Conservation (phyloP, 73 alveolate genomes). For the Tetrahymena elliotti region DNA sequence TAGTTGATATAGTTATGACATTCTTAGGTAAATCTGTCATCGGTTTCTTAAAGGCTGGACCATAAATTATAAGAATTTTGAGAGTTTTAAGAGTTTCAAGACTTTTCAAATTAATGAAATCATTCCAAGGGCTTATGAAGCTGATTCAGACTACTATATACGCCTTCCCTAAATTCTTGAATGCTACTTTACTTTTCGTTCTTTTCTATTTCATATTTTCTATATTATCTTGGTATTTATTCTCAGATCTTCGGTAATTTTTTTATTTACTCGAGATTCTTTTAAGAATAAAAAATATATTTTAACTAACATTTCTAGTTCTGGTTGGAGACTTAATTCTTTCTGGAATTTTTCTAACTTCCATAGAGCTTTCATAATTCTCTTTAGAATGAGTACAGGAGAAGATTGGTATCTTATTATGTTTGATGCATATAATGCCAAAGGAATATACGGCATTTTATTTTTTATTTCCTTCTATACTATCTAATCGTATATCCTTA, state of each 20-base stretch:
- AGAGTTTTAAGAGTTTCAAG: slow-evolving; percentile 87
- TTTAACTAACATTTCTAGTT: not conserved
- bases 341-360: slow-evolving; percentile 56
- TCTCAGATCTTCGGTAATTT: slow-evolving; percentile 27
- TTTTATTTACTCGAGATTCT: not conserved
- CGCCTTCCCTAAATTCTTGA: slow-evolving; percentile 79
- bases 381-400: slow-evolving; percentile 75
- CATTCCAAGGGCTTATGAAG: slow-evolving; percentile 68
- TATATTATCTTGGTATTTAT: slow-evolving; percentile 76
- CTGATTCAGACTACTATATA: slow-evolving; percentile 69
- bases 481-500: slow-evolving; percentile 63
- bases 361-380: slow-evolving; percentile 49
- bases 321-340: slow-evolving; percentile 7
- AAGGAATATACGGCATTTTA: not conserved
- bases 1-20: slow-evolving; percentile 69
- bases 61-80: slow-evolving; percentile 82
- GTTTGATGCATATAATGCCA: slow-evolving; percentile 61
- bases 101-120: slow-evolving; percentile 74
- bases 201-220: slow-evolving; percentile 81
- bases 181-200: slow-evolving; percentile 78
- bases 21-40: slow-evolving; percentile 55
- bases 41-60: slow-evolving; percentile 64
- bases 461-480: not conserved
- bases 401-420: slow-evolving; percentile 80
- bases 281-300: too few relatives aligned